Conservation (phyloP, 192 early-diverging fungal species). For the Gorgonomyces haynaldii region DNA sequence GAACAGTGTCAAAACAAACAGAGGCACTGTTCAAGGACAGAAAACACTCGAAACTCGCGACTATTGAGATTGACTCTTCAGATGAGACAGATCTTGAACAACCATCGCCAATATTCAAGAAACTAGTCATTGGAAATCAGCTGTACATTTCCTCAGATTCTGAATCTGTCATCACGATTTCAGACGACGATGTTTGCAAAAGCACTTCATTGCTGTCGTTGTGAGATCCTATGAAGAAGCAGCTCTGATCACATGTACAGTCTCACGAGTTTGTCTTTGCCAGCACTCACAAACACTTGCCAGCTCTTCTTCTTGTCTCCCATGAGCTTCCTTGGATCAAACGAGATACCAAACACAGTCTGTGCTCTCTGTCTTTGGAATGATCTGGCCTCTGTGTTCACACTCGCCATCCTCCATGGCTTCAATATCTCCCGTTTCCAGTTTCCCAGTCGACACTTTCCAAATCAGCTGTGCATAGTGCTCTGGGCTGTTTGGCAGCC, state of each 20-base stretch:
- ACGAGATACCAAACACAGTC: not conserved
- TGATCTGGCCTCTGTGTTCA: not conserved
- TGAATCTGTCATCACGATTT: too few species aligned
- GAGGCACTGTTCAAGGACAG: too few species aligned
- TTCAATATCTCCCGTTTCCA: constrained; percentile 32
- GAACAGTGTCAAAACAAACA: too few species aligned
- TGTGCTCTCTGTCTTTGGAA: not conserved
- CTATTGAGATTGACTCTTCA: too few species aligned
- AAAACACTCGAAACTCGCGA: too few species aligned
- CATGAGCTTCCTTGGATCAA: not conserved
- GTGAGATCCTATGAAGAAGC: too few species aligned
- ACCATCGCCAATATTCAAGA: too few species aligned
- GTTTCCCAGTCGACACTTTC: constrained; percentile 35
- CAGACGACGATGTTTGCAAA: too few species aligned
- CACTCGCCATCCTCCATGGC: constrained; percentile 24
- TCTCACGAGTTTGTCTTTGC: not conserved
- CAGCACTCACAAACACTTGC: constrained; percentile 1
- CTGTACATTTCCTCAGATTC: too few species aligned
- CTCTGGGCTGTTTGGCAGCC: constrained; percentile 1
- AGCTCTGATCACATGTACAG: not conserved
- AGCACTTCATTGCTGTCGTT: too few species aligned
- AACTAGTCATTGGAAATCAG: too few species aligned
- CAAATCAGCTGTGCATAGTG: constrained; percentile 30
- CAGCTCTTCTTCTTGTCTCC: not conserved
- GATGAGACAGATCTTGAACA: too few species aligned